Base-by-base conservation (phyloP, 257 asterid genomes). In the Solanum virginianum region DNA sequence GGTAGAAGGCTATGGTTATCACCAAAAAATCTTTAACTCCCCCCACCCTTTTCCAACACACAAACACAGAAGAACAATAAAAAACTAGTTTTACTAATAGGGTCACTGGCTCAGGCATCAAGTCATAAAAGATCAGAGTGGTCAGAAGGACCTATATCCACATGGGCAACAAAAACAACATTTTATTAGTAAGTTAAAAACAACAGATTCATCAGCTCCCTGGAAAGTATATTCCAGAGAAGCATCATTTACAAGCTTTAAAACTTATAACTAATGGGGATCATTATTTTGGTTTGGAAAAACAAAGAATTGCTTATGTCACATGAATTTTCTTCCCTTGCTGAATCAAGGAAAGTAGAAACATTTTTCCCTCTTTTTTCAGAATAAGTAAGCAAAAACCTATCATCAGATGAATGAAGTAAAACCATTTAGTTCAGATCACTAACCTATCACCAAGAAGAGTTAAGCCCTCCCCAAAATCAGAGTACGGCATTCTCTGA, bases 381-480 rank as follows among this genome's bases (percentile, higher is more conserved):
- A 41, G 15, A 20, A 39, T 70, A 41, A 68, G 60, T 24, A 49
- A 77, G 62, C 12, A 43, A 77, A 77, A 51, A 77, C 59, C 45
- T 51, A 51, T 2, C 47, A 77, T 51, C 63, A 51, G 47, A 24
- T 24, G 47, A 51, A 77, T 51, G 26, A 51, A 54, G 57, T 22
- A 72, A 70, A 45, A 77, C 63, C 63, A 24, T 77, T 75, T 18
- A 80, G 18, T 49, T 81, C 75, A 85, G 63, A 84, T 62, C 85
- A 81, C 94, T 77, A 86, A 95, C 98, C 97, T 94, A 86, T 93
- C 94, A 56, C 92, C 94, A 82, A 93, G 87, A 90, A 97, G 97
- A 81, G 98, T 95, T 92, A 95, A 89, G 74, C 98, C 99, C 94
- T 97, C 99, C 87, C 99, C 99, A 77, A 97, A 97, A 88, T 91